A percentile compares a stretch with the other conserved stretches of the same genome.
Evolutionary conservation across 495 filamentous ascomycete species (phyloP).

Genomic region (Penicillium arizonense): DNA sequence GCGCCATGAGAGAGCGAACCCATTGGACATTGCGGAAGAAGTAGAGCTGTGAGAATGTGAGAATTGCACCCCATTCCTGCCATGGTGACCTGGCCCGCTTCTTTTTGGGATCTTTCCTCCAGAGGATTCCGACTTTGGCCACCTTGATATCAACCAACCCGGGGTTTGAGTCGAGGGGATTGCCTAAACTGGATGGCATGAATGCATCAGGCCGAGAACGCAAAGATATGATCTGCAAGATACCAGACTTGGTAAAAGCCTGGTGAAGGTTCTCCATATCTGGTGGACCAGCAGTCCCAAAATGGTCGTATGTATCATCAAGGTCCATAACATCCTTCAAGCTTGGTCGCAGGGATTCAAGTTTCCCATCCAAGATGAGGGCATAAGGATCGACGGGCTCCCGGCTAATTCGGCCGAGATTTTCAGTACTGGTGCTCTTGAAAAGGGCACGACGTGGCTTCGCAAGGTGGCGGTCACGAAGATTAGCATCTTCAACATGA

Average conservation of each 20-base stretch:
- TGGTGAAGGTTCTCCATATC: constrained; percentile 78
- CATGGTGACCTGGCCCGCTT: constrained; percentile 94
- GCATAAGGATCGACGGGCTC: constrained; percentile 95
- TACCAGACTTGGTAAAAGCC: constrained; percentile 84
- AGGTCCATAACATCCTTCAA: constrained; percentile 89
- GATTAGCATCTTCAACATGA: constrained; percentile 88
- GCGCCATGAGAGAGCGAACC: constrained; percentile 87
- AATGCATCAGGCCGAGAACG: constrained; percentile 94
- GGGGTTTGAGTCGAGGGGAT: constrained; percentile 83
- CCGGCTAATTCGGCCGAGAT: constrained; percentile 61
- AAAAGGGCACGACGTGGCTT: constrained; percentile 74
- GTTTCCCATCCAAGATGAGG: constrained; percentile 82
- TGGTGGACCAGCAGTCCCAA: constrained; percentile 68
- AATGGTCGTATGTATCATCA: constrained; percentile 88
- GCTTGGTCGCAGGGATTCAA: constrained; percentile 77
- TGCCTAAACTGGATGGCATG: constrained; percentile 80
- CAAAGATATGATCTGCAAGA: constrained; percentile 90
- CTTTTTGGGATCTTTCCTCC: constrained; percentile 93
- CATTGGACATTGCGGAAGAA: constrained; percentile 91
- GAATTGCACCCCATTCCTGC: constrained; percentile 97
- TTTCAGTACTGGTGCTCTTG: constrained; percentile 64
- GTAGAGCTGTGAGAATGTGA: constrained; percentile 93
- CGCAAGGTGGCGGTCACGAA: constrained; percentile 71
- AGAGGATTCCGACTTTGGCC: constrained; percentile 91
- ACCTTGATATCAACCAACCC: constrained; percentile 97